A percentile compares a stretch with the other conserved stretches of the same genome.
Conservation (phyloP, 805 yeast species). For the Candida silvicultrix region DNA sequence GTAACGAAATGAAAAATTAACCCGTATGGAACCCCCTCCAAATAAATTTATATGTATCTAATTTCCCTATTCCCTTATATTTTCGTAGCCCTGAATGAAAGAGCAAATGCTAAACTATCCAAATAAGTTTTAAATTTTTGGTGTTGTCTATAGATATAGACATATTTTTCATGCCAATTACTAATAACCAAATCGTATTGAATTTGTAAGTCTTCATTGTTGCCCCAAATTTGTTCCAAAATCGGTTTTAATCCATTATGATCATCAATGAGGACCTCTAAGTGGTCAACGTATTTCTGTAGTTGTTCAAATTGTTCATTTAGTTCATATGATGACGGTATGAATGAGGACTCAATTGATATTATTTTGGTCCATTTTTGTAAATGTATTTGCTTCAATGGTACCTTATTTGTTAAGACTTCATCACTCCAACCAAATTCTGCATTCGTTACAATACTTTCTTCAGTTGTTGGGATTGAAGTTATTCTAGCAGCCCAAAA, state of each 20-base stretch:
- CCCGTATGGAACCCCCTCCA: not conserved
- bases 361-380: conserved; percentile 20
- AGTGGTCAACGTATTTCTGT: conserved; percentile 30
- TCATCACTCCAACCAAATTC: conserved; percentile 72
- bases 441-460: conserved; percentile 60
- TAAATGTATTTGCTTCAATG: conserved; percentile 16
- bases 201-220: conserved; percentile 1
- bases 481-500: conserved; percentile 89
- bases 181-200: conserved; percentile 28
- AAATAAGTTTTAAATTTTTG: conserved; percentile 28
- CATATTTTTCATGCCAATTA: conserved; percentile 36
- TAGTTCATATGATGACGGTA: conserved; percentile 24
- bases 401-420: conserved; percentile 16
- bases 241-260: conserved; percentile 36
- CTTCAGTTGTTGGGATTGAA: conserved; percentile 65
- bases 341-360: conserved; percentile 22
- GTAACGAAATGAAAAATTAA: not conserved
- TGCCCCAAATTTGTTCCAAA: conserved; percentile 31
- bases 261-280: conserved; percentile 32
- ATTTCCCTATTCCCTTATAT: no score
- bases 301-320: conserved; percentile 34
- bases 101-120: conserved; percentile 26
- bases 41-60: no score
- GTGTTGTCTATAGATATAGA: conserved; percentile 29
- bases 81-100: conserved; percentile 17